These are phyloP conservation scores for Lodderomyces jiufengensis DNA, from an alignment of 1,139 yeast species.

Conservation along the genomic window DNA sequence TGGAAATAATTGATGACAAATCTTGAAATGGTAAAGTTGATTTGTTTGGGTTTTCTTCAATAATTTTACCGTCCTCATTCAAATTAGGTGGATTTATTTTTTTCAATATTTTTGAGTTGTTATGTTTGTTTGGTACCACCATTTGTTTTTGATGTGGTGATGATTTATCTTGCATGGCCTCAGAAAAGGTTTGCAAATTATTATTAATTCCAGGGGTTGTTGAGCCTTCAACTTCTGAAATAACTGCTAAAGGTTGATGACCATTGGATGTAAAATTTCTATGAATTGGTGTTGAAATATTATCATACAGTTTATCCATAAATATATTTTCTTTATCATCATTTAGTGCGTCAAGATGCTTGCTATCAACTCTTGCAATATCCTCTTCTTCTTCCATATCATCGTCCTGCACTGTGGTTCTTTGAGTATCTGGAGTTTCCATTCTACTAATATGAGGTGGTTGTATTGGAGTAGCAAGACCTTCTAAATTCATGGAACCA, in stretches of 20 bases:
- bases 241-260: constrained; percentile 36
- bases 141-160: constrained; percentile 4
- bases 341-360: constrained; percentile 28
- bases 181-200: too few species aligned
- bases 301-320: constrained; percentile 22
- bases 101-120: constrained; percentile 11
- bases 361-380: constrained; percentile 23
- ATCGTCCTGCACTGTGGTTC: constrained; percentile 44
- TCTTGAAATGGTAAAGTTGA: constrained; percentile 28
- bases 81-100: constrained; percentile 35
- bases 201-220: neutral
- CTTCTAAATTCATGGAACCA: constrained; percentile 7
- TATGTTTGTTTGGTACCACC: constrained; percentile 4
- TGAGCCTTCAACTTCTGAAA: constrained; percentile 28
- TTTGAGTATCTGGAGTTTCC: constrained; percentile 48
- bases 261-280: constrained; percentile 9
- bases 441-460: constrained; percentile 18
- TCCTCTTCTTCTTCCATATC: constrained; percentile 33
- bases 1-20: constrained; percentile 34
- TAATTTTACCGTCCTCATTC: constrained; percentile 29
- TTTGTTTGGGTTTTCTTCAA: constrained; percentile 7
- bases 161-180: neutral
- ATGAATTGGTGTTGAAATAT: constrained; percentile 32
- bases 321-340: constrained; percentile 46
- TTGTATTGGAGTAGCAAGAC: constrained; percentile 41